A percentile compares a stretch with the other conserved stretches of the same genome.
phyloP scores from a whole-genome alignment of 306 rosid species.

The Betula pendula region DNA sequence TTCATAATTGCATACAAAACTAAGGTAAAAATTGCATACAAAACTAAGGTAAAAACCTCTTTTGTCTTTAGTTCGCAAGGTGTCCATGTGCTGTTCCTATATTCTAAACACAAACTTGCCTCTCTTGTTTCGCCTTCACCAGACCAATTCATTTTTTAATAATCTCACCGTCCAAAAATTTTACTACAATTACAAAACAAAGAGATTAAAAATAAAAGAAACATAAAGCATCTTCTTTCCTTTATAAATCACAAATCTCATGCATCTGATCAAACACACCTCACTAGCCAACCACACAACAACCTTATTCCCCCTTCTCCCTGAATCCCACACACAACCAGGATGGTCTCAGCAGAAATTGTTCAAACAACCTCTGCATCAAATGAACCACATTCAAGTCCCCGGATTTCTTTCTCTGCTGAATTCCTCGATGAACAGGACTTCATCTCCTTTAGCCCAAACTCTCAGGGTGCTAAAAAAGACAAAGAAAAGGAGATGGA shows the following conservation, averaged over 20 bases:
- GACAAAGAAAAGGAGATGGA: constrained; percentile 44
- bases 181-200: constrained; percentile 32
- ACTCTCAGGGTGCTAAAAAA: constrained; percentile 34
- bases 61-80: constrained; percentile 72
- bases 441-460: constrained; percentile 86
- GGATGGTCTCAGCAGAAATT: constrained; percentile 63
- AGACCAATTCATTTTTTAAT: constrained; percentile 63
- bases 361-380: constrained; percentile 45
- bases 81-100: constrained; percentile 83
- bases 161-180: constrained; percentile 58
- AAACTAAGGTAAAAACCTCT: constrained; percentile 32
- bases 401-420: constrained; percentile 91
- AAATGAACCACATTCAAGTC: constrained; percentile 60
- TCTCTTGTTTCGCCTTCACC: constrained; percentile 72
- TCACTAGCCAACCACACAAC: constrained; percentile 15
- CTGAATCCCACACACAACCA: constrained; percentile 25
- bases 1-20: constrained; percentile 46
- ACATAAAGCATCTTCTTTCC: constrained; percentile 39
- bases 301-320: constrained; percentile 17
- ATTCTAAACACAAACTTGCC: constrained; percentile 58
- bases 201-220: constrained; percentile 33
- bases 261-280: constrained; percentile 43
- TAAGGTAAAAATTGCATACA: constrained; percentile 37
- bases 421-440: constrained; percentile 84
- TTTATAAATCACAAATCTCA: constrained; percentile 54